A percentile compares a stretch with the other conserved stretches of the same genome.
These are phyloP conservation scores for Pseudopediastrum boryanum DNA, from an alignment of 139 green algal species.

Conservation along the genomic window DNA sequence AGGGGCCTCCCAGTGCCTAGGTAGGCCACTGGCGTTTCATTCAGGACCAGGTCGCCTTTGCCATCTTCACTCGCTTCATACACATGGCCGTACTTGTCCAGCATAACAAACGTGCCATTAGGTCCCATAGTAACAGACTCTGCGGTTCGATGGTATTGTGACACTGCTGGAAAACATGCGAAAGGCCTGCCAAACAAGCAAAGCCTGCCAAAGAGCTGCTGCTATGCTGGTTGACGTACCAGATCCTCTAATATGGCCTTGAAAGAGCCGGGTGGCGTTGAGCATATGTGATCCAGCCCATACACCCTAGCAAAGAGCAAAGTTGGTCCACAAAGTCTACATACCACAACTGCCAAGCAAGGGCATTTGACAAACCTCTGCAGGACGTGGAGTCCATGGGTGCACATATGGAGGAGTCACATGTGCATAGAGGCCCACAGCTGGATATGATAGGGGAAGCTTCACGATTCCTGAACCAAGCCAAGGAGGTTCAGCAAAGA, in stretches of 20 bases:
- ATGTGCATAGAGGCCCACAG: conserved; percentile 23
- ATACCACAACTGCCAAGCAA: too few species aligned
- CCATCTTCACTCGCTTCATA: not conserved
- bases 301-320: too few species aligned
- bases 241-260: conserved; percentile 27
- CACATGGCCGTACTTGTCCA: conserved; percentile 35
- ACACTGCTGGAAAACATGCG: too few species aligned
- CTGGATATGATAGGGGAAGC: conserved; percentile 28
- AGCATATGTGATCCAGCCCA: not conserved
- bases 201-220: not conserved
- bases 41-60: not conserved
- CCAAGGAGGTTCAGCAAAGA: too few species aligned
- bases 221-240: not conserved
- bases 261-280: conserved; percentile 25
- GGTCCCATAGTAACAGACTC: conserved; percentile 35
- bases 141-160: too few species aligned
- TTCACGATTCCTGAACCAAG: too few species aligned
- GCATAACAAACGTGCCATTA: conserved; percentile 38
- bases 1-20: conserved; percentile 41
- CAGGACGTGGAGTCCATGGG: not conserved
- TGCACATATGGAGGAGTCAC: conserved; percentile 1
- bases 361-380: not conserved
- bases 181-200: too few species aligned
- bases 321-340: too few species aligned
- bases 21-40: not conserved